Evolutionary conservation across 805 yeast species (phyloP).

Genomic region (Metschnikowia arizonensis): DNA sequence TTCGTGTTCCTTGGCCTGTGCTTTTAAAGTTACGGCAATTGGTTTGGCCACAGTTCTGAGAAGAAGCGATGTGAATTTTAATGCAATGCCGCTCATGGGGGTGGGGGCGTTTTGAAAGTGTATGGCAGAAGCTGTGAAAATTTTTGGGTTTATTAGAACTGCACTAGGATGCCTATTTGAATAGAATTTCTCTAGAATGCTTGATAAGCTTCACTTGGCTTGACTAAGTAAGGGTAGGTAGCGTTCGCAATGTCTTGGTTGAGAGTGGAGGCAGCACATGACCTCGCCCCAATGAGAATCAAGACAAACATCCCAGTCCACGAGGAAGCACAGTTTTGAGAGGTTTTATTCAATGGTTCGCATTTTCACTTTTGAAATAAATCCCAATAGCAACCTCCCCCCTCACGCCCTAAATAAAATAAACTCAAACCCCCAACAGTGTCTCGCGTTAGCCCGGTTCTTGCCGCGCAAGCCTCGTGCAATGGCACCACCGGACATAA

Average conservation of each 20-base stretch:
- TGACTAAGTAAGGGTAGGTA: background rate
- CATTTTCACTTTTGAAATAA: background rate
- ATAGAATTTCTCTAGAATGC: background rate
- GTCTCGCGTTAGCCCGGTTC: slow-evolving; percentile 2
- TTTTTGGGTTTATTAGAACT: background rate
- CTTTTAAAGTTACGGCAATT: slow-evolving; percentile 63
- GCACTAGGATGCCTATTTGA: background rate
- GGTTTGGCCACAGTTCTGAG: slow-evolving; percentile 79
- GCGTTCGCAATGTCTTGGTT: slow-evolving; percentile 1
- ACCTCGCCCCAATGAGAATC: slow-evolving; percentile 3
- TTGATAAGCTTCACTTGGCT: background rate
- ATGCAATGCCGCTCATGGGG: slow-evolving; percentile 71
- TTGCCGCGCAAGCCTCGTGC: background rate
- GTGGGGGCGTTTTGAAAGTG: background rate
- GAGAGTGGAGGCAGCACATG: slow-evolving; percentile 1
- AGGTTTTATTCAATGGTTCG: background rate
- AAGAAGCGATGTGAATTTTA: slow-evolving; percentile 67
- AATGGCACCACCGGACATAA: background rate
- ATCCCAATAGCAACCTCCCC: background rate
- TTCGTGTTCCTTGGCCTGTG: slow-evolving; percentile 72
- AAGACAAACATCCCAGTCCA: background rate
- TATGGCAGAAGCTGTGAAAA: background rate
- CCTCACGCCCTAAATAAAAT: background rate
- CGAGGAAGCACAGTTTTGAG: background rate
- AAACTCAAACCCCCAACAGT: background rate